These are phyloP conservation scores for Anisodus acutangulus DNA, from an alignment of 257 asterid genomes.

Conservation along the genomic window DNA sequence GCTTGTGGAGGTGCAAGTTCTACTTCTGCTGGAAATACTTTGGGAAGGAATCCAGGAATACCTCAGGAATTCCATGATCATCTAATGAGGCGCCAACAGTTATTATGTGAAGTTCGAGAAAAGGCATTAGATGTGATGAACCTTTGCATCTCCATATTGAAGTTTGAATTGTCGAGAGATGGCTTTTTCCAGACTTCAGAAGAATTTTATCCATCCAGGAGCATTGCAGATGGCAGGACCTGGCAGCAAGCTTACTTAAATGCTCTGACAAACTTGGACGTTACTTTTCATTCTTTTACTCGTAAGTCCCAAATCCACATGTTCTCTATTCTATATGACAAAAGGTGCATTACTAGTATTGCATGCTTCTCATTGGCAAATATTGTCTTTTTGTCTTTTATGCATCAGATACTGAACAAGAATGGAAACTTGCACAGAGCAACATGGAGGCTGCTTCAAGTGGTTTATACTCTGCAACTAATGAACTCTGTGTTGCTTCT, in stretches of 20 bases:
- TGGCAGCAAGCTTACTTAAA: conserved; percentile 88
- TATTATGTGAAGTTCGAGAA: conserved; percentile 75
- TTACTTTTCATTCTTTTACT: conserved; percentile 77
- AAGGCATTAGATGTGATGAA: conserved; percentile 81
- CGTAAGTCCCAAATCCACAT: conserved; percentile 56
- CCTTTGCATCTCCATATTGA: conserved; percentile 80
- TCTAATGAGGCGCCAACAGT: conserved; percentile 64
- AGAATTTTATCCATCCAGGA: conserved; percentile 56
- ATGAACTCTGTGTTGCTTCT: conserved; percentile 79
- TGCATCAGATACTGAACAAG: conserved; percentile 90
- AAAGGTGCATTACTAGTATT: conserved; percentile 14
- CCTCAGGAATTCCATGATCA: conserved; percentile 91
- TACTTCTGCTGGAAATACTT: conserved; percentile 55
- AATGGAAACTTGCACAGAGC: conserved; percentile 88
- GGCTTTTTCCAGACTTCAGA: conserved; percentile 63
- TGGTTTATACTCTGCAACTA: conserved; percentile 77
- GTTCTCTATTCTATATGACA: conserved; percentile 4
- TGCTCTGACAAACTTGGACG: conserved; percentile 74
- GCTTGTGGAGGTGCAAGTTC: conserved; percentile 96
- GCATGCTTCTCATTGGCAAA: conserved; percentile 34
- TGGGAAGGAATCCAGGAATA: conserved; percentile 75
- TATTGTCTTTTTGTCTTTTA: conserved; percentile 35
- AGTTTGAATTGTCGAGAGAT: conserved; percentile 95
- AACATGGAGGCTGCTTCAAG: conserved; percentile 93
- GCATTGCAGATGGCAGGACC: conserved; percentile 69